These are phyloP conservation scores for Aureobasidium sp. DNA, from an alignment of 2,329 filamentous ascomycete species.

Conservation along the genomic window DNA sequence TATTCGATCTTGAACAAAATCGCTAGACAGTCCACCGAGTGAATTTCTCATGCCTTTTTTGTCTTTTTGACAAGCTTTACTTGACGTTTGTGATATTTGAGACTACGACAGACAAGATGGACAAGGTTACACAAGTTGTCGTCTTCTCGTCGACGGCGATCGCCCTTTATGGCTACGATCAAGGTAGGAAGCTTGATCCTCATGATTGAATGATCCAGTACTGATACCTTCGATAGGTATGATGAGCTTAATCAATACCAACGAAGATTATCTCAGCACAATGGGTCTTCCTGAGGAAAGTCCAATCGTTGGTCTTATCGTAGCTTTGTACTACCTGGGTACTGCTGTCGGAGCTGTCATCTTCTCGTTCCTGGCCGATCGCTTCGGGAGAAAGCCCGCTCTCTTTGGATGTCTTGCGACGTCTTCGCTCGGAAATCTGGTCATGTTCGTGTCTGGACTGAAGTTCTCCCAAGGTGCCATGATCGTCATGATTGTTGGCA, in stretches of 20 bases:
- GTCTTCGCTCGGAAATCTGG: constrained; percentile 49
- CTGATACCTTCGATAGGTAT: constrained; percentile 33
- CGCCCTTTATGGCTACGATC: constrained; percentile 47
- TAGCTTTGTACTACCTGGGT: constrained; percentile 57
- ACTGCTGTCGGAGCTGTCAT: constrained; percentile 51
- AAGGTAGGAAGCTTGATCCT: constrained; percentile 20
- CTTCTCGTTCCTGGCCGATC: constrained; percentile 51
- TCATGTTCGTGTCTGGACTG: constrained; percentile 55
- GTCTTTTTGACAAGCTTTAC: background rate
- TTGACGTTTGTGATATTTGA: background rate
- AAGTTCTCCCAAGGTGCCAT: constrained; percentile 37
- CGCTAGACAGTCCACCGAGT: background rate
- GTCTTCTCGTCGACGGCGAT: constrained; percentile 49
- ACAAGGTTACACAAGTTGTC: constrained; percentile 39
- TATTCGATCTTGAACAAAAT: constrained; percentile 4
- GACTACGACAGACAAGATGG: constrained; percentile 22
- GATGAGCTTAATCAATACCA: constrained; percentile 51
- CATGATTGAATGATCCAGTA: background rate
- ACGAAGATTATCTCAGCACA: constrained; percentile 48
- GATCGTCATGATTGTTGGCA: constrained; percentile 44
- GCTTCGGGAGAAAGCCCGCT: constrained; percentile 47
- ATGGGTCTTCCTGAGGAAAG: constrained; percentile 49
- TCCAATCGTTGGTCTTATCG: constrained; percentile 52
- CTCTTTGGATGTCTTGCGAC: constrained; percentile 51
- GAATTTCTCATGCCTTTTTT: background rate